Conservation (phyloP, 139 green algal genomes). For the Trebouxia sp. region DNA sequence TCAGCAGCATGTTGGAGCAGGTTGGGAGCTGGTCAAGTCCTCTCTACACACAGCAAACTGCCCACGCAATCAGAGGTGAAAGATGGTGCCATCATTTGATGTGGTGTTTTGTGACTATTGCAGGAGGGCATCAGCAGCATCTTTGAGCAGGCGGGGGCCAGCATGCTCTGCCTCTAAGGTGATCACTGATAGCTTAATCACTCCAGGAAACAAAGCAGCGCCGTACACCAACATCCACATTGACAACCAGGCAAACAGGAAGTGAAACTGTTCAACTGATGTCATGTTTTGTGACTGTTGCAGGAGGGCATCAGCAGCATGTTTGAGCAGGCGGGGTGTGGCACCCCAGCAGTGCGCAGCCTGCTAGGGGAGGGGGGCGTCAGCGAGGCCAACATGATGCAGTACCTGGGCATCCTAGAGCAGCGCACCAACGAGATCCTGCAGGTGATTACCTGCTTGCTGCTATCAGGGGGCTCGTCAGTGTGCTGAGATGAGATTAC, state of each 20-base stretch:
- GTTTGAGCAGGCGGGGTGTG: constrained; percentile 61
- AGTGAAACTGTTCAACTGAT: not conserved
- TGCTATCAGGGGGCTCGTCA: no score
- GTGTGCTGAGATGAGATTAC: not conserved
- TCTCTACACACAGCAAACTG: no score
- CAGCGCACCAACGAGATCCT: constrained; percentile 87
- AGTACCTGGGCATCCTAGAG: constrained; percentile 89
- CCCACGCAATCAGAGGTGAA: no score
- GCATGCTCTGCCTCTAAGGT: no score
- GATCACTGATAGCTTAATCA: no score
- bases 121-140: not conserved
- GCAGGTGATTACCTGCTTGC: constrained; percentile 44
- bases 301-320: constrained; percentile 21
- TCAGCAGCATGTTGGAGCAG: no score
- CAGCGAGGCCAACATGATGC: constrained; percentile 80
- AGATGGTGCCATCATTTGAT: no score
- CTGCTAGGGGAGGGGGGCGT: constrained; percentile 70
- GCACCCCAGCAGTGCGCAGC: constrained; percentile 65
- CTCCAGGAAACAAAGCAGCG: no score
- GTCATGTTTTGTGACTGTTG: not conserved
- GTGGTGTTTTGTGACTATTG: not conserved
- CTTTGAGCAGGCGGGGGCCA: constrained; percentile 57
- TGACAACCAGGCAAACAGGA: no score
- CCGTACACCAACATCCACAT: no score
- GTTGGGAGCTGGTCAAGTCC: no score